Evolutionary conservation across 139 green algal genomes (phyloP).

Genomic region (Auxenochlorella pyrenoidosa): DNA sequence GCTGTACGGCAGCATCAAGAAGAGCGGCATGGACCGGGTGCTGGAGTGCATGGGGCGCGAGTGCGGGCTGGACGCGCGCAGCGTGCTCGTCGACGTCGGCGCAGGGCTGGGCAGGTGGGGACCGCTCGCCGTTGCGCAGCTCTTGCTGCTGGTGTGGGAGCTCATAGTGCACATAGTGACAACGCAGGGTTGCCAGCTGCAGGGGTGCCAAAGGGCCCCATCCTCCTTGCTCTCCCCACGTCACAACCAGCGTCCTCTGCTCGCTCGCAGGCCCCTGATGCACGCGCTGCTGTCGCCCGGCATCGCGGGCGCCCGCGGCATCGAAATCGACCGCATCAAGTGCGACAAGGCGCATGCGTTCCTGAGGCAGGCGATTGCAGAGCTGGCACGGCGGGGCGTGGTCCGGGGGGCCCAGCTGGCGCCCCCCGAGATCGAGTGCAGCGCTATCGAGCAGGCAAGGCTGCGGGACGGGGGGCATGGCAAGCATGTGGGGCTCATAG

Average conservation of each 20-base stretch:
- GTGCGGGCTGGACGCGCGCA: constrained; percentile 68
- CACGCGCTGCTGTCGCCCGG: constrained; percentile 74
- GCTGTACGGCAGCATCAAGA: constrained; percentile 90
- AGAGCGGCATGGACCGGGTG: constrained; percentile 78
- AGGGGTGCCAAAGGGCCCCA: neutral
- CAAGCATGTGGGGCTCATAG: too few species aligned
- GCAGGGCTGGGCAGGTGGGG: constrained; percentile 86
- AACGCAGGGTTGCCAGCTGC: too few species aligned
- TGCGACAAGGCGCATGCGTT: constrained; percentile 85
- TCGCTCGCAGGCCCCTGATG: constrained; percentile 74
- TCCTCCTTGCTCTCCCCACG: neutral
- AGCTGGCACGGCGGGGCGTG: constrained; percentile 46
- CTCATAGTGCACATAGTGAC: neutral
- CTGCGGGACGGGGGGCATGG: constrained; percentile 1
- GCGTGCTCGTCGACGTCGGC: constrained; percentile 86
- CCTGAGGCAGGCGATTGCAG: constrained; percentile 54
- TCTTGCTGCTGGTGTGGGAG: too few species aligned
- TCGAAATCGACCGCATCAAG: constrained; percentile 91
- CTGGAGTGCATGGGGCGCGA: constrained; percentile 69
- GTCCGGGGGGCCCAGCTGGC: neutral
- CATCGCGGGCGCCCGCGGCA: constrained; percentile 61
- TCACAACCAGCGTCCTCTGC: neutral
- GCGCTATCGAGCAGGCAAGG: constrained; percentile 74
- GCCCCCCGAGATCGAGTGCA: constrained; percentile 65
- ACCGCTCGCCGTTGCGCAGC: too few species aligned